Base-by-base conservation (phyloP, 305 asterid genomes). In the Nicotiana rustica region DNA sequence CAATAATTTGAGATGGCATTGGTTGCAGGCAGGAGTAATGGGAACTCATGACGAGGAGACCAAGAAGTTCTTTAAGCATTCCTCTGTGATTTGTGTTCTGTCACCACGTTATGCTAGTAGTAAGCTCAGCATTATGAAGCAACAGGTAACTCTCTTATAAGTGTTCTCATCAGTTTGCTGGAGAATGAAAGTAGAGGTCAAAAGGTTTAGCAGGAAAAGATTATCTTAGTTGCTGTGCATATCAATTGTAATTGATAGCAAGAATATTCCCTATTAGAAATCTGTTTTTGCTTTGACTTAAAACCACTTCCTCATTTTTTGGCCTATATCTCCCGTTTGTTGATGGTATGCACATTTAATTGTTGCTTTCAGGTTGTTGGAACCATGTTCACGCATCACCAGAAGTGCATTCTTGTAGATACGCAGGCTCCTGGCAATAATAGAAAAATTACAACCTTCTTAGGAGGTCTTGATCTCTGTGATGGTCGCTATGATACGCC, bases 401-500 rank as follows among this genome's bases (percentile, higher is more conserved):
- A 96, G 92, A 96, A 96, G 88, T 92, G 95, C 90, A 98, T 96
- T 84, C 89, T 96, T 77, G 91, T 93, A 78, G 99, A 96, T 85
- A 90, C 97, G 49, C 98, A 94, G 87, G 98, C 97, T 71, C 18
- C 79, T 86, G 98, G 97, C 18, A 96, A 92, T 87, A 91, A 91
- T 78, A 91, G 99, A 55, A 94, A 91, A 86, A 86, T 96, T 73
- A 94, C 98, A 73, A 97, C 99, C 38, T 94, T 96, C 78, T 36
- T 94, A 55, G 99, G 99, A 35, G 99, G 99, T 76, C 83, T 96
- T 73, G 99, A 96, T 91, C 90, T 96, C 70, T 96, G 99, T 85
- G 98, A 96, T 87, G 99, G 99, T 79, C 98, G 99, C 57, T 96
- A 96, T 84, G 99, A 96, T 86, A 94, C 97, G 31, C 98, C 99